Percentiles rank a stretch among this genome's conserved stretches.
Conservation (phyloP, 2,329 filamentous ascomycete species). For the Epicoccum sorghinum region DNA sequence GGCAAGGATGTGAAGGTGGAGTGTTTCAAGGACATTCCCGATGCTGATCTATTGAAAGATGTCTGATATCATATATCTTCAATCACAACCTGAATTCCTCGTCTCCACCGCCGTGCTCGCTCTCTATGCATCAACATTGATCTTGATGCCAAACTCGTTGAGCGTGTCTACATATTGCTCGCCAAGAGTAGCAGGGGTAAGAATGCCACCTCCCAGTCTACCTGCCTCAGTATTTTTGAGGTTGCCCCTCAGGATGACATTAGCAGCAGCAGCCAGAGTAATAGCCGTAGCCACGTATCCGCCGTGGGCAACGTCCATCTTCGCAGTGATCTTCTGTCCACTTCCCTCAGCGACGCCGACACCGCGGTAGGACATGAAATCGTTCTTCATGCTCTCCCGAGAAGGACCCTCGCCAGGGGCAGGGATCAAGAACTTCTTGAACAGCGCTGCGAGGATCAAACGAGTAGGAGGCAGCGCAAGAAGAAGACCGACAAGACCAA, state of each 20-base stretch:
- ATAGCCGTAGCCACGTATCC: slow-evolving; percentile 72
- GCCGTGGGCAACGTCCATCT: slow-evolving; percentile 63
- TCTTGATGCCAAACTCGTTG: slow-evolving; percentile 65
- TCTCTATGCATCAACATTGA: slow-evolving; percentile 40
- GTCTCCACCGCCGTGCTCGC: neutral
- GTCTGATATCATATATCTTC: neutral
- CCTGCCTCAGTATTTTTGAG: slow-evolving; percentile 55
- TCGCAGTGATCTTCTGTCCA: slow-evolving; percentile 61
- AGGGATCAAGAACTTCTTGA: slow-evolving; percentile 39
- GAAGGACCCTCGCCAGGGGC: slow-evolving; percentile 42
- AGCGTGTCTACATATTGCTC: slow-evolving; percentile 70
- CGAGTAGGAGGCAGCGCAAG: slow-evolving; percentile 61
- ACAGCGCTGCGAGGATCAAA: slow-evolving; percentile 42
- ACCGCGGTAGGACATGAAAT: slow-evolving; percentile 68
- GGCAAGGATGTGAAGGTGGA: slow-evolving; percentile 22
- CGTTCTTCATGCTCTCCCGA: slow-evolving; percentile 60
- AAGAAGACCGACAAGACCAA: slow-evolving; percentile 53
- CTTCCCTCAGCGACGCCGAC: slow-evolving; percentile 63
- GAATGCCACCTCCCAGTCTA: slow-evolving; percentile 67
- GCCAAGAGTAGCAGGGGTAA: slow-evolving; percentile 75
- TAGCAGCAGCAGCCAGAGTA: slow-evolving; percentile 68
- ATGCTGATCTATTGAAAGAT: slow-evolving; percentile 29
- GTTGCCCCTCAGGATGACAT: slow-evolving; percentile 67
- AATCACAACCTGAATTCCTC: too few species aligned
- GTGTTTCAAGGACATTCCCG: slow-evolving; percentile 25